Conservation (phyloP, 148 eudicot species). For the Vaccinium vitisidaea region DNA sequence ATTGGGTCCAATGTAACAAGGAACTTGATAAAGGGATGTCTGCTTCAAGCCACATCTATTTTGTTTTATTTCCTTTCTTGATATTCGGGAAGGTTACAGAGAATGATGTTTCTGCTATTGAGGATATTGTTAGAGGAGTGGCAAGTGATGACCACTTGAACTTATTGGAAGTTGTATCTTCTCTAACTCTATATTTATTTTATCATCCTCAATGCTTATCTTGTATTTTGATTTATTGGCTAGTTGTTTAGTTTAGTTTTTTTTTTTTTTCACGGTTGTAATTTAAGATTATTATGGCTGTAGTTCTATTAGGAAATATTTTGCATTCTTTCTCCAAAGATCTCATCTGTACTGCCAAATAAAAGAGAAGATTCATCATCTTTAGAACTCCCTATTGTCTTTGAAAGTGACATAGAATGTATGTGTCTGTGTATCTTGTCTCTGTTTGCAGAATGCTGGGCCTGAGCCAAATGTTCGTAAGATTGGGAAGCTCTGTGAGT, state of each 20-base stretch:
- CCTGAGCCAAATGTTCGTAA: constrained; percentile 85
- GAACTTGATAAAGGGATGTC: neutral
- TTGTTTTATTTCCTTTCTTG: neutral
- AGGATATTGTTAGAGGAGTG: neutral
- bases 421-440: neutral
- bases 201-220: too few species aligned
- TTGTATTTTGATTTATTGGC: too few species aligned
- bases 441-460: constrained; percentile 60
- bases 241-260: neutral
- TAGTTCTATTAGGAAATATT: neutral
- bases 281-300: neutral
- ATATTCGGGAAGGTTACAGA: neutral
- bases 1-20: neutral
- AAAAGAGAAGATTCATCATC: neutral
- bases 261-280: neutral
- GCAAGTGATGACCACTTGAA: neutral
- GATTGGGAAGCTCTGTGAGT: constrained; percentile 85
- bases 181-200: too few species aligned
- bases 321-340: neutral
- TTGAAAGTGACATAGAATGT: neutral
- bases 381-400: neutral
- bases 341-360: neutral
- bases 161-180: neutral
- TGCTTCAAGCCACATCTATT: neutral
- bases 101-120: neutral